Base-by-base conservation (phyloP, 2,329 filamentous ascomycete genomes). In the Coleophoma crateriformis region DNA sequence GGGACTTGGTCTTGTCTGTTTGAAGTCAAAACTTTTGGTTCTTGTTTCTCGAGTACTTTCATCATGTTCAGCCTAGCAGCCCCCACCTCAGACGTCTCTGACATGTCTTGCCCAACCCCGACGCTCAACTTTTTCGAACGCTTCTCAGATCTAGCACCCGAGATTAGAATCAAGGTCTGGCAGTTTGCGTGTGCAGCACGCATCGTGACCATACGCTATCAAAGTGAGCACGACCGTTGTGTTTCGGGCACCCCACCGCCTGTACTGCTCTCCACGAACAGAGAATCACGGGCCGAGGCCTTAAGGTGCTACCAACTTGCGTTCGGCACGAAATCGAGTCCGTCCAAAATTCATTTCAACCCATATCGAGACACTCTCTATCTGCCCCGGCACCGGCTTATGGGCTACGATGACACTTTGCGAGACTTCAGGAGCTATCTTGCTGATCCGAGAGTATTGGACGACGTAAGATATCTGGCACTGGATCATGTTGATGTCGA, bases 401-500 rank as follows among this genome's bases (percentile, higher is more conserved):
- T 65, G 63, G 63, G 62, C 4, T 65, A 65, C 45, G 62, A 64
- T 46, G 61, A 64, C 13, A 61, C 56, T 3, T 62, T 69, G 7
- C 64, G 72, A 35, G 70, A 73, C 41, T 73, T 76, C 46, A 61
- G 66, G 3, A 55, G 61, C 4, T 61, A 69, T 33, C 63, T 74
- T 22, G 20, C 34, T 2, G 55, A 55, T n/a, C 47, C 55, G 1
- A 59, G 55, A 27, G 61, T 64, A 33, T 60, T 68, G 1, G 60
- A 68, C 32, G 59, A 67, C 37, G 63, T 74, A 12, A 59, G 60
- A 40, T 64, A 66, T 33, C 62, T 77, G 7, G 74, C 72, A 2
- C 65, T 77, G 43, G 74, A 77, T 57, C 69, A 75, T 49, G 71
- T 76, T 33, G 65, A 65, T 27, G 61, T 68, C 14, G 63, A 68